Evolutionary conservation across 2,329 filamentous ascomycete genomes (phyloP).

Genomic region (Exophiala sideris): DNA sequence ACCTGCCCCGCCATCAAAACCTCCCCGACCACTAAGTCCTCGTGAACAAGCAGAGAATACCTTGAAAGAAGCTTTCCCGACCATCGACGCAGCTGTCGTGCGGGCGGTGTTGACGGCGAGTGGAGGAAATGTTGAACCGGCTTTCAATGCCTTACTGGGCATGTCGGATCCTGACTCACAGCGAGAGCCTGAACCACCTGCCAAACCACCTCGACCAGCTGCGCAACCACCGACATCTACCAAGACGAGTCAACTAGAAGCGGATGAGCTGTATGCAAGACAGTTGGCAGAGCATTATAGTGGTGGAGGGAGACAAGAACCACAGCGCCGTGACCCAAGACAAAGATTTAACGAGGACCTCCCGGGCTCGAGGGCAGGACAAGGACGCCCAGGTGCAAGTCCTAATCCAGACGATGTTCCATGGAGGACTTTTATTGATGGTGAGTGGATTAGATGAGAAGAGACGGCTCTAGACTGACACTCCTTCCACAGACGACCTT

Average conservation of each 20-base stretch:
- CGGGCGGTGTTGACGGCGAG: slow-evolving; percentile 86
- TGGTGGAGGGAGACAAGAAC: slow-evolving; percentile 30
- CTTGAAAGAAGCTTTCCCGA: slow-evolving; percentile 89
- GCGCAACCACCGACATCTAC: slow-evolving; percentile 47
- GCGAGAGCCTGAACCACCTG: slow-evolving; percentile 61
- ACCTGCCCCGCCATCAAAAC: slow-evolving; percentile 65
- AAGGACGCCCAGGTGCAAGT: slow-evolving; percentile 35
- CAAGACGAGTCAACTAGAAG: slow-evolving; percentile 75
- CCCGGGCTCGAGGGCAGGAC: slow-evolving; percentile 29
- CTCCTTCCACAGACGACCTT: slow-evolving; percentile 65
- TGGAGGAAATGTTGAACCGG: slow-evolving; percentile 80
- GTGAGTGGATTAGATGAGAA: slow-evolving; percentile 36
- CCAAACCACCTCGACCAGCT: slow-evolving; percentile 73
- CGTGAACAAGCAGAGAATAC: slow-evolving; percentile 82
- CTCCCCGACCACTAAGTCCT: slow-evolving; percentile 76
- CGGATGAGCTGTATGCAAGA: slow-evolving; percentile 86
- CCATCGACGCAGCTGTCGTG: slow-evolving; percentile 73
- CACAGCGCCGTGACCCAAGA: slow-evolving; percentile 25
- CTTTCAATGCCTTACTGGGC: slow-evolving; percentile 92
- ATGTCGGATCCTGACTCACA: slow-evolving; percentile 72
- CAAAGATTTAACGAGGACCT: slow-evolving; percentile 32
- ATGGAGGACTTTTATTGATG: slow-evolving; percentile 80
- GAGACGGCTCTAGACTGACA: slow-evolving; percentile 18
- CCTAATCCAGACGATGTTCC: slow-evolving; percentile 49
- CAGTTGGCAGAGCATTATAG: slow-evolving; percentile 91